Percentiles rank a stretch among this genome's conserved stretches.
phyloP scores from a whole-genome alignment of 2,329 filamentous ascomycete genomes.

The Colletotrichum nymphaeae region DNA sequence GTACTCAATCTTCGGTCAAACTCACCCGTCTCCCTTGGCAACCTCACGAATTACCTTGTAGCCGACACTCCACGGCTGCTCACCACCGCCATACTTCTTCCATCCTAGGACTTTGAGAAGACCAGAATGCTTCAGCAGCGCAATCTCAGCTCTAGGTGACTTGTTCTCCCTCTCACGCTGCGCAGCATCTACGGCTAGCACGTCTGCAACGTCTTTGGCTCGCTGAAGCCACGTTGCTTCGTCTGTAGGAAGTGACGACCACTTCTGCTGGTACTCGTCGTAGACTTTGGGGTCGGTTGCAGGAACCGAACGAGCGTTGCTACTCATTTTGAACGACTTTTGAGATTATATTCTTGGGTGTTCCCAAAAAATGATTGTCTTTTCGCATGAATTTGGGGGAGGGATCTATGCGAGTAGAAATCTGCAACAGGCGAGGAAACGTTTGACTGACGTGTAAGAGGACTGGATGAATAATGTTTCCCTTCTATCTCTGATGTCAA shows the following conservation, averaged over 20 bases:
- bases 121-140: constrained; percentile 54
- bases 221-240: constrained; percentile 51
- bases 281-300: constrained; percentile 52
- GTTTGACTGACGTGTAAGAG: background rate
- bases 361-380: background rate
- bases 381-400: background rate
- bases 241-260: constrained; percentile 46
- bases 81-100: constrained; percentile 55
- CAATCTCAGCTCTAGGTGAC: constrained; percentile 52
- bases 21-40: constrained; percentile 70
- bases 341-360: background rate
- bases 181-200: constrained; percentile 48
- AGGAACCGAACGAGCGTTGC: constrained; percentile 31
- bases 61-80: constrained; percentile 58
- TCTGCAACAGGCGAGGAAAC: background rate
- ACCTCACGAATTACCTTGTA: constrained; percentile 72
- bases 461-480: no score
- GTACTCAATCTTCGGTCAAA: background rate
- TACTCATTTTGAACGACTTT: constrained; percentile 6
- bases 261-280: constrained; percentile 48
- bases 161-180: constrained; percentile 51
- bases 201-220: constrained; percentile 50
- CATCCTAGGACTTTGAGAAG: constrained; percentile 52
- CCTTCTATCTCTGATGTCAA: background rate
- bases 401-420: no score